Base-by-base conservation (phyloP, 2,329 filamentous ascomycete genomes). In the Calonectria ilicicola region DNA sequence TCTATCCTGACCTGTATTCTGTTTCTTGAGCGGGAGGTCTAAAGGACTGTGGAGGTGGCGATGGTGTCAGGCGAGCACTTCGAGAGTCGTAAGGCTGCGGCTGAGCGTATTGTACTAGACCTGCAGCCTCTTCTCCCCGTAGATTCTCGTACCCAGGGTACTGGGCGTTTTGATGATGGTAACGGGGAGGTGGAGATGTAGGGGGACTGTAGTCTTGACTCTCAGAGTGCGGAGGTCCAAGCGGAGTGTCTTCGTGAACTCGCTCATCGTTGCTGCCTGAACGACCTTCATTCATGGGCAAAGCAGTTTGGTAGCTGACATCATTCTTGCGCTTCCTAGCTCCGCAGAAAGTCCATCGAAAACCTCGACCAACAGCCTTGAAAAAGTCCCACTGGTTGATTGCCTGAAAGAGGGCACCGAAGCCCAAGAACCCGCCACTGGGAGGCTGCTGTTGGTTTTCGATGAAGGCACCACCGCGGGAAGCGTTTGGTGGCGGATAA, bases 341-440 rank as follows among this genome's bases (percentile, higher is more conserved):
- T 44, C 95, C 95, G n/a, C 95, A 91, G 74, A 96, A 93, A n/a
- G 97, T 85, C 95, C 95, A 98, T 77, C 93, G 90, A 77, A 95
- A 90, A 27, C 94, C 93, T 63, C 95, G 90, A 12, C 92, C 93
- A 73, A 94, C 91, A 0, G 94, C 94, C 84, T 96, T 97, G 80
- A 95, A 84, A 47, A 97, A 89, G 82, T 98, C 95, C 92, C 94
- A 95, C 0, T 93, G 89, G 78, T 97, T 97, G 81, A 95, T 88
- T 1, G 94, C 92, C 78, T 96, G 92, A 1, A 87, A 81, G 8
- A 96, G 82, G 5, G 94, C 95, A 74, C 88, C 87, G 58, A 92
- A 74, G 3, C 93, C 93, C 53, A 92, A 80, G 53, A 89, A 88
- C 3, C 94, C 93, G 14, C 93, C 93, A 67, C 89, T 84, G 56